Evolutionary conservation across 768 basidiomycete species (phyloP), one percentile per base, ranked within the genome.

Genomic region (Tephrocybe sp.): DNA sequence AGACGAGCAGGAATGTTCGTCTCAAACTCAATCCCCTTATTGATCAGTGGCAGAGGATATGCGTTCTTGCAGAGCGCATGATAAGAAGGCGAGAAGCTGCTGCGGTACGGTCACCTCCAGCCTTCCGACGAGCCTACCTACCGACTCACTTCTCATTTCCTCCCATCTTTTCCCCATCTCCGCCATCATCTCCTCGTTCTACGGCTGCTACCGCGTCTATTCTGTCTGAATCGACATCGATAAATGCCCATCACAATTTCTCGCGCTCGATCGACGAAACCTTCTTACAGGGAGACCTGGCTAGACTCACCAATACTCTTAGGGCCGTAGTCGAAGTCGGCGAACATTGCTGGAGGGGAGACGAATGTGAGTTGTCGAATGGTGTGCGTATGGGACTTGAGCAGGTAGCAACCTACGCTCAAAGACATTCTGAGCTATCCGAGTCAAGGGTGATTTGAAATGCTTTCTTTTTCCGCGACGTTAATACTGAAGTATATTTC

Each of bases 31-130:
- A 72, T 38, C 74, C 83, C 2, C 73, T 96, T 34, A 88, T 98
- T 52, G 93, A 93, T 53, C 86, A 90, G 54, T 97, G 94, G 91
- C 90, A 94, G 61, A 86, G 88, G 62, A 85, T 98, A 63, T 91
- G 90, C 65, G 72, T 90, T 50, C 78, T 93, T 48, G 80, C 86
- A 17, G 96, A 98, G 71, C 87, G 93, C 54, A 81, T 92, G 57
- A 81, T 96, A 48, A 92, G 87, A 69, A 83, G 95, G 71, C 84
- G 91, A 63, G 90, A 95, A 78, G 88, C 92, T 71, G 88, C 90
- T 75, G 87, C 90, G 78, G 91, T 90, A 88, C 82, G 90, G 75
- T 70, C 67, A 69, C 73, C 74, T 73, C 75, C 83, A 74, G 77
- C 78, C 74, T 75, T 80, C 70, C 77, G 76, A 75, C 80, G 78